Base-by-base conservation (phyloP, 208 protist species). In the Trypanosoma rangeli region DNA sequence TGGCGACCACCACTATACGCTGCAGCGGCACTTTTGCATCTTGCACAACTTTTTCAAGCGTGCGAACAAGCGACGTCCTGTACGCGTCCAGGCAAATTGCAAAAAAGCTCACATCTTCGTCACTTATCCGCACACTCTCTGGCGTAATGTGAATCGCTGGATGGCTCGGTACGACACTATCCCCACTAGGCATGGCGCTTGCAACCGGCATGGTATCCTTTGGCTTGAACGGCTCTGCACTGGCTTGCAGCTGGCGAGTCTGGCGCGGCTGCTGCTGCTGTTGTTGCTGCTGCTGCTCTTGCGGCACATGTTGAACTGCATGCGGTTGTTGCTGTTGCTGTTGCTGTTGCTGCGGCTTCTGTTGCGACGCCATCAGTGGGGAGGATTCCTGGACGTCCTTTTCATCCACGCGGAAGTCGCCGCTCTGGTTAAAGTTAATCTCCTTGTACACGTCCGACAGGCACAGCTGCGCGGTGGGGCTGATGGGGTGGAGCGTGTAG, bases 1-100 rank as follows among this genome's bases (percentile, higher is more conserved):
- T 92, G 16, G 94, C 89, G 64, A 99, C 98, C 0, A 88, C 90
- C 20, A 94, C 90, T 8, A 89, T 95, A 37, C 98, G 91, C 54
- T 98, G 92, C 24, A 99, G 94, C 22, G 98, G 86, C 18, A 82
- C 42, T 22, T 60, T 57, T 60, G 95, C 94, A 29, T 98, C 97
- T 26, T 92, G 67, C 44, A 98, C 92, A 5, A 97, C 84, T 13
- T 75, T 74, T 37, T 97, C 84, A 37, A 99, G 70, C 18, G 95
- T 79, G 9, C 68, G 56, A 2, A 78, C 87, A 53, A 95, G 74
- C 5, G 77, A 58, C 16, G 35, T 46, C 56, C 78, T 74, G 78
- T 83, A 87, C 1, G 75, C 37, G 9, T 55, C 50, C 35, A 83
- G 46, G n/a, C 60, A 66, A 18, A 44, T 63, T 8, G 37, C 70